These are phyloP conservation scores for Pseudocercospora eumusae DNA, from an alignment of 2,329 filamentous ascomycete species.

Conservation along the genomic window DNA sequence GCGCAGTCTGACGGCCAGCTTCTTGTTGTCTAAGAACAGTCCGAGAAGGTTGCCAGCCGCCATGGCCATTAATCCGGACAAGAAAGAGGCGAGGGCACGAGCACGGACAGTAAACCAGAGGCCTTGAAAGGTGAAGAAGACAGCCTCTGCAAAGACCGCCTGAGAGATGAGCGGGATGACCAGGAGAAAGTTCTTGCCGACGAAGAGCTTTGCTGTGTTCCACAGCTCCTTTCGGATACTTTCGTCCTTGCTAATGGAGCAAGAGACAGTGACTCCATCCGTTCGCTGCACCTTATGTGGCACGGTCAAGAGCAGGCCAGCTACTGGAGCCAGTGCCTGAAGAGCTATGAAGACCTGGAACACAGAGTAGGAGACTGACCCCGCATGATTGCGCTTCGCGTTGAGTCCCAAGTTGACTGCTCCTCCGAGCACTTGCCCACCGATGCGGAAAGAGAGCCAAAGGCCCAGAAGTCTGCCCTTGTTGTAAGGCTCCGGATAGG, in stretches of 20 bases:
- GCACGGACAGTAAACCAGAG: slow-evolving; percentile 71
- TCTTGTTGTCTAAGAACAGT: slow-evolving; percentile 62
- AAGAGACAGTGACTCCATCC: slow-evolving; percentile 63
- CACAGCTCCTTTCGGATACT: slow-evolving; percentile 62
- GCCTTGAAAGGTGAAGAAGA: slow-evolving; percentile 64
- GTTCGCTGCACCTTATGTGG: slow-evolving; percentile 65
- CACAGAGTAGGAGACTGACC: slow-evolving; percentile 68
- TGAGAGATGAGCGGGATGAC: slow-evolving; percentile 69
- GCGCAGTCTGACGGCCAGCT: slow-evolving; percentile 56
- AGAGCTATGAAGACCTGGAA: slow-evolving; percentile 71
- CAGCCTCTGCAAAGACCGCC: slow-evolving; percentile 69
- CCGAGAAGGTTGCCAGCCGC: slow-evolving; percentile 67
- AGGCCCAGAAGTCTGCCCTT: slow-evolving; percentile 65
- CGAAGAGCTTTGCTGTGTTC: slow-evolving; percentile 60
- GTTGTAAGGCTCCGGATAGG: slow-evolving; percentile 71
- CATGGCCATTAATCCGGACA: slow-evolving; percentile 68
- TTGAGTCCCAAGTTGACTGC: slow-evolving; percentile 72
- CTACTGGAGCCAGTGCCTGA: slow-evolving; percentile 66
- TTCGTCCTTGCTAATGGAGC: slow-evolving; percentile 55
- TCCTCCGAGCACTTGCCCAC: slow-evolving; percentile 69
- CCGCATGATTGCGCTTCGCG: slow-evolving; percentile 56
- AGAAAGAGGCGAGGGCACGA: slow-evolving; percentile 68
- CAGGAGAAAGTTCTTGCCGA: slow-evolving; percentile 63
- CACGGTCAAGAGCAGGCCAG: slow-evolving; percentile 62
- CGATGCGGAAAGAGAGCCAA: slow-evolving; percentile 64